A percentile compares a stretch with the other conserved stretches of the same genome.
phyloP scores from a whole-genome alignment of 208 protist genomes.

The Trypanosoma avium region DNA sequence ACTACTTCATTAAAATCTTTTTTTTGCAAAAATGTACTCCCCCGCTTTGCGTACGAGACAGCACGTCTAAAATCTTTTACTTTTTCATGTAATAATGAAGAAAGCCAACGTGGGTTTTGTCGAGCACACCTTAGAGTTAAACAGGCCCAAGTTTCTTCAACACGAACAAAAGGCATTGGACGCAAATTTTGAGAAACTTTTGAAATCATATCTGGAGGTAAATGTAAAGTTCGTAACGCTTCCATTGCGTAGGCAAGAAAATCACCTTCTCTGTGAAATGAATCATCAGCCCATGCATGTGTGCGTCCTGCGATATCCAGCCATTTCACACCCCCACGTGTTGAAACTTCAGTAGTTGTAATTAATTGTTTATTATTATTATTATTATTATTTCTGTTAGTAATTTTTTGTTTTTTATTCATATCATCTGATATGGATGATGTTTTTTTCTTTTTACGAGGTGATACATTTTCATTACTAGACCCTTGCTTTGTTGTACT shows the following conservation, averaged over 20 bases:
- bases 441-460: background rate
- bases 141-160: conserved; percentile 48
- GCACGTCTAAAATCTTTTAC: conserved; percentile 1
- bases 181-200: conserved; percentile 30
- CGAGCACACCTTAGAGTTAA: conserved; percentile 37
- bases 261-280: conserved; percentile 35
- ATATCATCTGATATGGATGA: no score
- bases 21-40: background rate
- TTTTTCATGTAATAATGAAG: conserved; percentile 6
- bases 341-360: conserved; percentile 46
- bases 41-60: background rate
- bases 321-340: conserved; percentile 42
- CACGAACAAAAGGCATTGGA: conserved; percentile 40
- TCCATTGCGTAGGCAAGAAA: conserved; percentile 42
- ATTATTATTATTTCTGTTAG: no score
- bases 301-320: conserved; percentile 39
- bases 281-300: conserved; percentile 24
- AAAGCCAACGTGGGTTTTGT: conserved; percentile 16
- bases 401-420: background rate
- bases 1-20: background rate
- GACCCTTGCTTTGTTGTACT: no score
- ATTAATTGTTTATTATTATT: conserved; percentile 19
- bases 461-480: background rate
- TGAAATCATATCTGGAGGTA: conserved; percentile 37
- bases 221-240: conserved; percentile 24